A percentile compares a stretch with the other conserved stretches of the same genome.
Evolutionary conservation across 73 alveolate genomes (phyloP).

Genomic region (Paramecium primaurelia): DNA sequence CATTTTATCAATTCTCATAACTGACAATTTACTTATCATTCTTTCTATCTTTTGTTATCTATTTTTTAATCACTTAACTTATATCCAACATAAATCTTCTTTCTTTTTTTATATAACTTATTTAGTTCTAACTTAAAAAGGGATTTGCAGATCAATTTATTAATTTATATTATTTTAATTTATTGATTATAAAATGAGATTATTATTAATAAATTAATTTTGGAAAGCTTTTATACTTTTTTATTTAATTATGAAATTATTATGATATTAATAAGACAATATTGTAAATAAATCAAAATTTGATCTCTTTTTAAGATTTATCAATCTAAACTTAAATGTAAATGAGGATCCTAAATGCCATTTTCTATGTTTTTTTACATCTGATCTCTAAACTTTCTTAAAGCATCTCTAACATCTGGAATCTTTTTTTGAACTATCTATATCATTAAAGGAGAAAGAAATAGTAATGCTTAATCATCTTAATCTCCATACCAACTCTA

Average conservation of each 20-base stretch:
- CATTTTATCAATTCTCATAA: background rate
- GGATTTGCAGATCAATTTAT: background rate
- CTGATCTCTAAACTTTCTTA: constrained; percentile 29
- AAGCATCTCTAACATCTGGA: constrained; percentile 31
- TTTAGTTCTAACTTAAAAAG: background rate
- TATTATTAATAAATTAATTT: background rate
- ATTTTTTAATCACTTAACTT: background rate
- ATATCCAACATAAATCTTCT: background rate
- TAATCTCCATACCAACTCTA: constrained; percentile 80
- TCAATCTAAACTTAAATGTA: background rate
- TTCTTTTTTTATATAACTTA: background rate
- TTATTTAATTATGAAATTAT: background rate
- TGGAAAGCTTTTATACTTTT: background rate
- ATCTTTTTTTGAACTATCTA: background rate
- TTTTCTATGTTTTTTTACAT: background rate
- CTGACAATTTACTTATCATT: background rate
- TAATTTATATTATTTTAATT: background rate
- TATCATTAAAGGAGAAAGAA: constrained; percentile 55
- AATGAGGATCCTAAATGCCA: constrained; percentile 25
- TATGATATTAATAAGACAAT: background rate
- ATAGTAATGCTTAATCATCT: constrained; percentile 71
- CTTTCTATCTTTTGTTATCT: background rate
- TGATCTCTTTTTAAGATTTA: background rate
- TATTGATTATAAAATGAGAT: background rate
- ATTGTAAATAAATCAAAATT: background rate